Evolutionary conservation across 768 basidiomycete species (phyloP), one percentile per base, ranked within the genome.

Genomic region (Serendipita sp.): DNA sequence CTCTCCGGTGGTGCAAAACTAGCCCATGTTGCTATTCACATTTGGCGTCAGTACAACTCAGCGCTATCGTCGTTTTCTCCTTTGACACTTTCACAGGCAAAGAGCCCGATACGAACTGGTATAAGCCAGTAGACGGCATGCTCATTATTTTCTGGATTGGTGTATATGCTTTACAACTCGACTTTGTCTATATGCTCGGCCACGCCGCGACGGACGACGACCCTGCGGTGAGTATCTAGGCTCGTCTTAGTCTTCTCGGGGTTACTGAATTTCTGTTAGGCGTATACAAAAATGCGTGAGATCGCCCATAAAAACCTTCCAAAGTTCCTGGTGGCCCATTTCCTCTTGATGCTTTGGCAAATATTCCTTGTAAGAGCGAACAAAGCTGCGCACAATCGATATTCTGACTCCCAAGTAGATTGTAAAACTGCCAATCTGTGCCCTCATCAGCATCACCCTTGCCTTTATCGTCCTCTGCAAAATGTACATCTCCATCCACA

Each of bases 131-230:
- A 10, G 29, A 31, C 29, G 55, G 55, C 55, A 60, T 60, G 55
- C 55, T 60, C 34, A 60, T 60, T 29, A 60, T 60, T n/a, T 60
- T 33, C 55, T 60, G 55, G 55, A 31, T 60, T 29, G 55, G 27
- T 34, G 55, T 29, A n/a, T 60, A 60, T 60, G 55, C 55, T 29
- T 29, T 60, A 27, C 55, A 60, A 60, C 4, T 60, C 55, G 55
- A 60, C 33, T 60, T 29, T 60, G 33, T 60, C 55, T 60, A 27
- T 34, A 60, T 60, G 55, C 34, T 60, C 27, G 55, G 55, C 55
- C 55, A 60, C 55, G n/a, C 18, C 16, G 29, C 55, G 34, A 60
- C 27, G 55, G 29, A 31, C 0, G 55, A 60, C 10, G 55, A 60
- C 36, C 55, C 55, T 29, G 29, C 18, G 8, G 55, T 60, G 33